phyloP scores from a whole-genome alignment of 768 basidiomycete genomes.

The Leccinum uliginosum region DNA sequence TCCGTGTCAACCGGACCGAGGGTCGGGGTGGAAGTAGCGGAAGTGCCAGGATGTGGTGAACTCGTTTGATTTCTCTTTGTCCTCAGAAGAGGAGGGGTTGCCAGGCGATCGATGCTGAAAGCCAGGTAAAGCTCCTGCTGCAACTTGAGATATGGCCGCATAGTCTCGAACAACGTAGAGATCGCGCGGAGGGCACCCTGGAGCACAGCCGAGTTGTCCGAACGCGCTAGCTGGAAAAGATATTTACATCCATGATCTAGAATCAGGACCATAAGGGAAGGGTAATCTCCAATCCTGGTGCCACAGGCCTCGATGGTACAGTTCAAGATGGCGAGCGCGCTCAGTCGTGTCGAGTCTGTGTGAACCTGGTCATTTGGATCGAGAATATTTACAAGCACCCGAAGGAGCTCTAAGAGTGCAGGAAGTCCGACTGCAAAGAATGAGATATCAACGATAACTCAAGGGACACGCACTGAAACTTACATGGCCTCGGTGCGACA shows the following conservation, averaged over 20 bases:
- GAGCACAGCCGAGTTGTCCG: slow-evolving; percentile 78
- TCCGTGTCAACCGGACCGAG: slow-evolving; percentile 36
- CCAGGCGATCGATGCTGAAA: slow-evolving; percentile 88
- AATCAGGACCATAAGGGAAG: slow-evolving; percentile 72
- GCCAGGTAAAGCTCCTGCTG: slow-evolving; percentile 95
- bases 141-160: slow-evolving; percentile 81
- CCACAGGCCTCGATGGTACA: slow-evolving; percentile 85
- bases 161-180: slow-evolving; percentile 82
- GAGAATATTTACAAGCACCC: slow-evolving; percentile 91
- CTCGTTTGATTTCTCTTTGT: slow-evolving; percentile 32
- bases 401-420: slow-evolving; percentile 86
- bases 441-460: not conserved
- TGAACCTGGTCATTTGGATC: slow-evolving; percentile 94
- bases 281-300: slow-evolving; percentile 65
- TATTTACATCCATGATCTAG: slow-evolving; percentile 92
- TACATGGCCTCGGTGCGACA: slow-evolving; percentile 21
- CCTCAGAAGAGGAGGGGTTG: slow-evolving; percentile 44
- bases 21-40: slow-evolving; percentile 41
- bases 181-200: slow-evolving; percentile 80
- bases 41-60: slow-evolving; percentile 54
- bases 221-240: slow-evolving; percentile 93
- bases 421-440: slow-evolving; percentile 71
- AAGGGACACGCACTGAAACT: slow-evolving; percentile 1
- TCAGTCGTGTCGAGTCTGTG: slow-evolving; percentile 91
- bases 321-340: slow-evolving; percentile 84